These are phyloP conservation scores for Phytophthora multivora DNA, from an alignment of 352 stramenopile species.

Conservation along the genomic window DNA sequence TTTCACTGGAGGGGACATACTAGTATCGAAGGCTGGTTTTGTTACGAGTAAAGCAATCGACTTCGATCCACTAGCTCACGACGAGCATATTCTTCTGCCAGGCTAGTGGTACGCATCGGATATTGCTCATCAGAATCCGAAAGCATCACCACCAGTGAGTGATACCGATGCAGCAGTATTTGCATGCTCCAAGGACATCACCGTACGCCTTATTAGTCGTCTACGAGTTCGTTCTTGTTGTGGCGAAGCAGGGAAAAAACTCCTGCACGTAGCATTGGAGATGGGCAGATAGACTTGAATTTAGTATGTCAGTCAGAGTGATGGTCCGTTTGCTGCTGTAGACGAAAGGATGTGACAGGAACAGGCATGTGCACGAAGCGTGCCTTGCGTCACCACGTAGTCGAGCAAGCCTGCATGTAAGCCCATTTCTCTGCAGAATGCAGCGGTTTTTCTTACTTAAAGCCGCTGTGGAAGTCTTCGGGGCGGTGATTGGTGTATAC, in stretches of 20 bases:
- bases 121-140: not conserved
- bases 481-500: constrained; percentile 19
- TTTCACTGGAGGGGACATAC: not conserved
- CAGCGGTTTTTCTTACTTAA: not conserved
- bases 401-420: constrained; percentile 1
- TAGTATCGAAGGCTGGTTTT: not conserved
- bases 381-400: constrained; percentile 4
- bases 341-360: constrained; percentile 21
- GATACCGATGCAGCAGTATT: not conserved
- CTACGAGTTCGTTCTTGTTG: constrained; percentile 2
- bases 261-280: constrained; percentile 5
- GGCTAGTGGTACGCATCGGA: not conserved
- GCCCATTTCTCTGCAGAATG: not conserved
- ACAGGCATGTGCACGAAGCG: not conserved
- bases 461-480: constrained; percentile 10
- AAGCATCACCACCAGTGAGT: too few relatives aligned
- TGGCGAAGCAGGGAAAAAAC: not conserved
- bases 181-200: not conserved
- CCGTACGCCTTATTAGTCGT: not conserved
- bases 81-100: not conserved
- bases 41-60: not conserved
- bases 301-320: constrained; percentile 8
- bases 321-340: constrained; percentile 14
- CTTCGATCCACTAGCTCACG: not conserved
- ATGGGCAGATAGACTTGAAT: constrained; percentile 4